Conservation (phyloP, 2,329 filamentous ascomycete genomes). For the Purpureocillium lavendulum region DNA sequence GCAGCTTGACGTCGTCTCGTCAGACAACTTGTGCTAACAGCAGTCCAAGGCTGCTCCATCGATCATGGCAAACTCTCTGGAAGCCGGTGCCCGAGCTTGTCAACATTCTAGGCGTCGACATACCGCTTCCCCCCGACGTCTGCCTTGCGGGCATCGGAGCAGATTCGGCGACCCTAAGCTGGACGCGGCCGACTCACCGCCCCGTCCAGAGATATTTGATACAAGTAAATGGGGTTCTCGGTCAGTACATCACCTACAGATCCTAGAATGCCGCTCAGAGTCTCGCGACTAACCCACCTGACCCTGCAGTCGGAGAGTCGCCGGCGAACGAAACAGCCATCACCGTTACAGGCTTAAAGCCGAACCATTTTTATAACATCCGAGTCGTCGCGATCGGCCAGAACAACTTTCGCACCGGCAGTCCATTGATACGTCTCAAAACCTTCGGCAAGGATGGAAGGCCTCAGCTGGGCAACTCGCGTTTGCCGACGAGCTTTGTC, state of each 20-base stretch:
- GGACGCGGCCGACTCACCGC: slow-evolving; percentile 64
- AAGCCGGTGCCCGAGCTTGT: slow-evolving; percentile 90
- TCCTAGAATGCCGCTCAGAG: no score
- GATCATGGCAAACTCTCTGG: slow-evolving; percentile 80
- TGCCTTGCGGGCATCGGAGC: slow-evolving; percentile 84
- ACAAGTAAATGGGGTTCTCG: slow-evolving; percentile 86
- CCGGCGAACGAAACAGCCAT: slow-evolving; percentile 50
- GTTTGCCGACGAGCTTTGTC: slow-evolving; percentile 47
- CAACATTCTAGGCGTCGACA: slow-evolving; percentile 84
- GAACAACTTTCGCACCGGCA: slow-evolving; percentile 88
- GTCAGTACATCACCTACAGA: slow-evolving; percentile 38
- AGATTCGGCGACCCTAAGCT: slow-evolving; percentile 82
- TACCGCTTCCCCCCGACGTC: slow-evolving; percentile 81
- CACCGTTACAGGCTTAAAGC: slow-evolving; percentile 78
- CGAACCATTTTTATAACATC: slow-evolving; percentile 86
- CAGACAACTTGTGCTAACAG: slow-evolving; percentile 12
- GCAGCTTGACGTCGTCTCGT: no score
- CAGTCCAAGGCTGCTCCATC: slow-evolving; percentile 62
- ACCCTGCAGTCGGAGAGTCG: slow-evolving; percentile 68
- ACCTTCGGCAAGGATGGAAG: slow-evolving; percentile 62
- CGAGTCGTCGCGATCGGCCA: slow-evolving; percentile 85
- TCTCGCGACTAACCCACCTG: background rate
- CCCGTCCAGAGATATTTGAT: slow-evolving; percentile 82
- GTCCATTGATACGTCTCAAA: slow-evolving; percentile 73
- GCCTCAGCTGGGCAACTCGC: slow-evolving; percentile 48